Base-by-base conservation (phyloP, 176 grass and related monocot genomes). In the Rhipidocladum racemiflorum region DNA sequence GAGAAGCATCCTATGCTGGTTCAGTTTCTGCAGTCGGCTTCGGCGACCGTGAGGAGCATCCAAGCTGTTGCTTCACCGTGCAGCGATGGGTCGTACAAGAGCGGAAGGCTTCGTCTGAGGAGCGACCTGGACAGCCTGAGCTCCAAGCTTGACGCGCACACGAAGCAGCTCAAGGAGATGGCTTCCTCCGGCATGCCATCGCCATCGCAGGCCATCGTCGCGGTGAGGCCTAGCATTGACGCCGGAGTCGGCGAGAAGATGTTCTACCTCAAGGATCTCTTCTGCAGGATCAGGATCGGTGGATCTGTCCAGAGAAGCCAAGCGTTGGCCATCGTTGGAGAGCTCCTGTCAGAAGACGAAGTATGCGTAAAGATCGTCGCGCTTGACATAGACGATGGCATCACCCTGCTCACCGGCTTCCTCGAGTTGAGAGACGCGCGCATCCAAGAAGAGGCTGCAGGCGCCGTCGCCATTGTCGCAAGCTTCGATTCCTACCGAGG, bases 191-290 rank as follows among this genome's bases (percentile, higher is more conserved):
- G 87, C 28, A 30, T 51, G 21, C 51, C 81, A 1, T 18, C 87
- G 11, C 66, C 85, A 18, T 91, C 82, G 18, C 80, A 71, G 66
- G 92, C 90, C 48, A 94, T 98, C 70, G 78, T 95, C 39, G 84
- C 90, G 0, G 77, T 75, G 36, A 84, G 89, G 70, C 95, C 95
- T 0, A 35, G 75, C 55, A 30, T 15, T 7, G 90, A 78, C 57
- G 92, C 95, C 21, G 61, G 64, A 28, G 20, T 83, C 46, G 86
- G 88, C 28, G 92, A 91, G 78, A 92, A 94, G 74, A 78, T 61
- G 79, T 91, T 92, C 84, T 98, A 90, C 79, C 83, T 91, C 42
- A 93, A 80, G 67, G 95, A 98, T 68, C 80, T 98, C 45, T 93
- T 98, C 81, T 94, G 72, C 32, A 83, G 95, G 78, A 69, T 98